Evolutionary conservation across 257 asterid species (phyloP), one percentile per base, ranked within the genome.

Genomic region (Ocimum tenuiflorum): DNA sequence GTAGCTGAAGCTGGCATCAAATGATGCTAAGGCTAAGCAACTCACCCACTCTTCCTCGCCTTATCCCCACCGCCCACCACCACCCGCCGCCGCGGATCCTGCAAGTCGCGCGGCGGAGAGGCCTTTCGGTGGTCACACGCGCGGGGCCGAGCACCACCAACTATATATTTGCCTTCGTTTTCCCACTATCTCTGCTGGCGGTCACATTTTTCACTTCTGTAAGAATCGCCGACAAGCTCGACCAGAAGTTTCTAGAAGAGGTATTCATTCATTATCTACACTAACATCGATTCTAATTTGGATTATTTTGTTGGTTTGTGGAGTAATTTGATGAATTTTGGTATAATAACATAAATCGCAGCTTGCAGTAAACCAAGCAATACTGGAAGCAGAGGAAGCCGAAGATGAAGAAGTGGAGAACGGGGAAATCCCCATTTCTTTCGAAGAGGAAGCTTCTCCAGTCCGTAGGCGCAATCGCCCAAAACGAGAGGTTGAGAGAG

Each of bases 191-290:
- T 36, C 94, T 88, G 43, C 87, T 88, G 39, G 94, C 82, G 0
- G 75, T 74, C 41, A 88, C 96, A 39, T 49, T 82, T 57, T 41
- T 86, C 78, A 79, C 89, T 29, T 74, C 95, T 9, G 55, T 79
- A 0, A 78, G 82, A 72, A 63, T 88, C 68, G 84, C 85, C 11
- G 94, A 88, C 69, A 70, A 80, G 77, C 91, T 88, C 56, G 96
- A 88, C 76, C 70, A 82, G 62, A 80, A 88, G 69, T 88, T 78
- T 70, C 72, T 84, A 9, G 96, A 88, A 76, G 95, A 88, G 96
- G 96, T 86, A 60, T 33, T 41, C 13, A 11, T 20, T 31, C 36
- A 10, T 38, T 35, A 24, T 12, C 20, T n/a, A n/a, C n/a, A n/a
- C n/a, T n/a, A n/a, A n/a, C n/a, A n/a, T n/a, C n/a, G n/a, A n/a